Base-by-base conservation (phyloP, 1,284 basidiomycete species). In the Meira nashicola region DNA sequence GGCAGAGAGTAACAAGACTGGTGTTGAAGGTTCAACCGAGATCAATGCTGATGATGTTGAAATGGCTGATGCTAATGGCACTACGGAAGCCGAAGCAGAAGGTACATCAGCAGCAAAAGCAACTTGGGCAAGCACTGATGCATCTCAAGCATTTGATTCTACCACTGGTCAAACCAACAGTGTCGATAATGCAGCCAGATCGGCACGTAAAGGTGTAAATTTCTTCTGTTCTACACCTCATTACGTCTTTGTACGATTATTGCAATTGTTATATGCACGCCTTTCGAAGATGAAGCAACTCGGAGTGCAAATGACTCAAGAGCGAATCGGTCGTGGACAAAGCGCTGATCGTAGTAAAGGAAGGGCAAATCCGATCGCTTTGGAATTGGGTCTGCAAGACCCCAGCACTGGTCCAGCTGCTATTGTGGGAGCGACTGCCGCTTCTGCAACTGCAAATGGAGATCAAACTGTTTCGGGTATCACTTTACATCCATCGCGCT, bases 141-240 rank as follows among this genome's bases (percentile, higher is more conserved):
- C 73, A 9, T 62, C 70, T 8, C 64, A 63, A 15, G 66, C 68
- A 15, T 66, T 69, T 15, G 73, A 70, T 59, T 73, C 68, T 14
- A 63, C 57, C 9, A 64, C 64, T 28, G 19, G 19, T 28, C 37
- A 43, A 41, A 39, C 41, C 17, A 17, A 12, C 33, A 14, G 37
- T 25, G 25, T 19, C 53, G 12, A 23, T 25, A 14, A 28, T 11
- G 23, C 39, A 28, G 15, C 39, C 6, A 38, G 33, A 25, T 14
- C 46, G 17, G 17, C 38, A 41, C 28, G n/a, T 17, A 53, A 17
- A 14, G 38, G 50, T 12, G 19, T 53, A 17, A 83, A 83, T 39
- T 91, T 97, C 80, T 97, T 95, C 80, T 86, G 86, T 68, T 94
- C 96, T 80, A 92, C 90, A 60, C 88, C 90, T 44, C 90, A 92